A percentile compares a stretch with the other conserved stretches of the same genome.
Evolutionary conservation across 202 grass and related monocot genomes (phyloP).

Genomic region (Miscanthus sacchariflorus): DNA sequence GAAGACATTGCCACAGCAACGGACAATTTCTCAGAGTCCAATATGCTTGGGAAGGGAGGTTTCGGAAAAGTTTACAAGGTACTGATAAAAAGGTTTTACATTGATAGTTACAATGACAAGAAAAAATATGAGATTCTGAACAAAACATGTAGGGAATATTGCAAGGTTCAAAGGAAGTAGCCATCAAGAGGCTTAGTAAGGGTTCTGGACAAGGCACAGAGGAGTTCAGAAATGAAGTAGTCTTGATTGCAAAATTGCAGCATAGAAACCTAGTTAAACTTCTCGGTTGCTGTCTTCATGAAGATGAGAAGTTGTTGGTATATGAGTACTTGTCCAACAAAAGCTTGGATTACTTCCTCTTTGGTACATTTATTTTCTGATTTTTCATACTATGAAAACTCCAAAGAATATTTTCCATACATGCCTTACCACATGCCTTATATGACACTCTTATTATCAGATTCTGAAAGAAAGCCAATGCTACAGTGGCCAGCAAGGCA

Average conservation of each 20-base stretch:
- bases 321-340: constrained; percentile 58
- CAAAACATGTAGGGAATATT: constrained; percentile 27
- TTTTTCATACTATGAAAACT: no score
- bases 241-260: constrained; percentile 55
- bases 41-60: no score
- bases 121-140: no score
- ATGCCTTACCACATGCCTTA: background rate
- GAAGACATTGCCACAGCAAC: no score
- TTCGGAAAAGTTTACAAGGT: no score
- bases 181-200: constrained; percentile 40
- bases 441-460: constrained; percentile 25
- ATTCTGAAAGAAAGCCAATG: constrained; percentile 23
- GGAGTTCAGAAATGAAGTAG: constrained; percentile 56
- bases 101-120: no score
- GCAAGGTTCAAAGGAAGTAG: constrained; percentile 1
- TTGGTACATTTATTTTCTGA: constrained; percentile 12
- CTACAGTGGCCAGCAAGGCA: constrained; percentile 51
- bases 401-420: no score
- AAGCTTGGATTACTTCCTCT: constrained; percentile 56
- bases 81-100: no score
- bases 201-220: constrained; percentile 37
- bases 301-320: constrained; percentile 48
- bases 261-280: constrained; percentile 62
- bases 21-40: no score
- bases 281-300: constrained; percentile 46